These are phyloP conservation scores for Salvia splendens DNA, from an alignment of 257 asterid genomes.

Conservation along the genomic window DNA sequence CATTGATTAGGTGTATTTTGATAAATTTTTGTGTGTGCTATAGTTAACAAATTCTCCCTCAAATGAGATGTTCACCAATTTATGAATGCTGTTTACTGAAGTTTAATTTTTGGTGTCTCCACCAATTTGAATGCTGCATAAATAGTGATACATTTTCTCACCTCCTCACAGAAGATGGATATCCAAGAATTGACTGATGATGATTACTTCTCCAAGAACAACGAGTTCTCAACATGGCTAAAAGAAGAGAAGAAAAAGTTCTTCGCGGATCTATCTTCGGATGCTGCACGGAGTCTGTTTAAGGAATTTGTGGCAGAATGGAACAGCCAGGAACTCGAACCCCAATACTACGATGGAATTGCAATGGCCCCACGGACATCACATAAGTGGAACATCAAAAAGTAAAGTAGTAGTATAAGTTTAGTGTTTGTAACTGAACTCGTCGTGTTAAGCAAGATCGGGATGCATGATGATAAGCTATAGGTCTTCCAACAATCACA, in stretches of 20 bases:
- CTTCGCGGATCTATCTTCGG: conserved; percentile 84
- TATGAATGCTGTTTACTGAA: not conserved
- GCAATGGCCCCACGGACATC: conserved; percentile 78
- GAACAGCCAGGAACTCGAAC: conserved; percentile 69
- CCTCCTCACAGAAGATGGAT: conserved; percentile 50
- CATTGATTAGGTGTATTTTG: not conserved
- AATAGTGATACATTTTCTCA: not conserved
- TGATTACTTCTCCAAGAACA: conserved; percentile 89
- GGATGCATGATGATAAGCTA: not conserved
- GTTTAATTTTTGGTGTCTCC: not conserved
- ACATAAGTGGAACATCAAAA: conserved; percentile 75
- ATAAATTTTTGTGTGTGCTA: not conserved
- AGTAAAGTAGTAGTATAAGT: conserved; percentile 32
- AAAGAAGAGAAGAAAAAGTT: conserved; percentile 64
- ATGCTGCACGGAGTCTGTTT: conserved; percentile 61
- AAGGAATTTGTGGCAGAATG: conserved; percentile 67
- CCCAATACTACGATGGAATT: conserved; percentile 79
- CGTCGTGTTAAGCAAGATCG: not conserved
- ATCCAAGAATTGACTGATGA: conserved; percentile 66
- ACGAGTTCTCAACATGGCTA: conserved; percentile 88
- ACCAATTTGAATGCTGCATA: not conserved
- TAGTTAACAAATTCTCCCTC: not conserved
- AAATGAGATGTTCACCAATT: not conserved
- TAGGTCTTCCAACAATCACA: not conserved
- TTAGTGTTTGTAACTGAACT: conserved; percentile 11